Conservation (phyloP, 2,329 filamentous ascomycete species). For the Podosphaera fusca region DNA sequence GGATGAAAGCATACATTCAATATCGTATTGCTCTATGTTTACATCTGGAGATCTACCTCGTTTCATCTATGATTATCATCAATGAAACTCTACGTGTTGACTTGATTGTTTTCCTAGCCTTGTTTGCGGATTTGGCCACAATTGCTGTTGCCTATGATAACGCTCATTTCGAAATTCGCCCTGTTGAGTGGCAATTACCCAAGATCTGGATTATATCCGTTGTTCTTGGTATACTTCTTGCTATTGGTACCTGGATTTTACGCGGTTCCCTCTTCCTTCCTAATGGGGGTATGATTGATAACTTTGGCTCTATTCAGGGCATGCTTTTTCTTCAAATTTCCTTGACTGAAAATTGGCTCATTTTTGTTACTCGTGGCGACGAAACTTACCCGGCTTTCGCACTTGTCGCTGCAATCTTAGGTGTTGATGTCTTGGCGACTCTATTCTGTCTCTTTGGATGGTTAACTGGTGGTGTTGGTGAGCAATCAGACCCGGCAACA, state of each 20-base stretch:
- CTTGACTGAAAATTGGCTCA: constrained; percentile 56
- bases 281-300: constrained; percentile 51
- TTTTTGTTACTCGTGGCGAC: constrained; percentile 53
- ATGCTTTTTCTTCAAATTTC: constrained; percentile 54
- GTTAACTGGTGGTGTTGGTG: constrained; percentile 30
- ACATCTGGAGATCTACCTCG: constrained; percentile 66
- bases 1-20: constrained; percentile 90
- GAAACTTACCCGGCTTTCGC: constrained; percentile 56
- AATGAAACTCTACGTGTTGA: constrained; percentile 52
- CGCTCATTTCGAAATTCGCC: constrained; percentile 49
- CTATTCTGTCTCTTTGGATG: constrained; percentile 57
- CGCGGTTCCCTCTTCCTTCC: constrained; percentile 45
- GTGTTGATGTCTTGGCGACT: constrained; percentile 48
- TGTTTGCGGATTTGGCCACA: constrained; percentile 60
- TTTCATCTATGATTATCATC: constrained; percentile 58
- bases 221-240: constrained; percentile 43
- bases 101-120: constrained; percentile 56
- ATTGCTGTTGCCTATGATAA: constrained; percentile 63
- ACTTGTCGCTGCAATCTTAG: constrained; percentile 44
- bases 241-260: constrained; percentile 48
- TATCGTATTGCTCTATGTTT: constrained; percentile 86
- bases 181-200: constrained; percentile 59
- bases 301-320: constrained; percentile 51
- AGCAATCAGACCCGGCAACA: constrained; percentile 17
- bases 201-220: constrained; percentile 63